Base-by-base conservation (phyloP, 75 land plant species). In the Selaginella moellendorffii region DNA sequence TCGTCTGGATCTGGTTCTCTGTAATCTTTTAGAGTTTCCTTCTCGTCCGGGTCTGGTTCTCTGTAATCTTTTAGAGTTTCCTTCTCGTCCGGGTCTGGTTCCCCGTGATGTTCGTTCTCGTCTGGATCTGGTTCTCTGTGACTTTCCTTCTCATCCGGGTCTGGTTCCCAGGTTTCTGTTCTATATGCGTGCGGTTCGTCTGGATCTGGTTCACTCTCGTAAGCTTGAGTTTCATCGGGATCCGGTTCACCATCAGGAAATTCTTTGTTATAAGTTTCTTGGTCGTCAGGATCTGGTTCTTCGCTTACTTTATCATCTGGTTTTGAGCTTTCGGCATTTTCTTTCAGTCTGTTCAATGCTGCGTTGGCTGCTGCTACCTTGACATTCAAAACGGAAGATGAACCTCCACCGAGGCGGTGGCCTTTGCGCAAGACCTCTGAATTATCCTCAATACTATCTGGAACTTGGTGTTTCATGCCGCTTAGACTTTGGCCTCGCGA, bases 351-450 rank as follows among this genome's bases (percentile, higher is more conserved):
- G 0, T 28, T 1, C 29, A 83, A 68, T 64, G 97, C 90, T 66
- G 97, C 97, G 28, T 66, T 72, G 14, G 83, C 87, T 27, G 97
- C 87, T 58, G 96, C 75, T 27, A 46, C 66, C 42, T 85, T 88
- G 24, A 86, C 80, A 77, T 62, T 66, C n/a, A n/a, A 30, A 2
- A 25, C 42, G 51, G 29, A 64, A 53, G 59, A 5, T 71, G 1
- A n/a, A n/a, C n/a, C n/a, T n/a, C 98, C 98, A 1, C 98, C 96
- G 71, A 89, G 85, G 64, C 83, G 85, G n/a, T 76, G 69, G 23
- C 56, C 36, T 64, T 21, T 25, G n/a, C n/a, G n/a, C 10, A 8
- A 21, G 18, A 18, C 31, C 23, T 26, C 10, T 30, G 76, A 80
- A 67, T 74, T 67, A 42, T 78, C 76, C 5, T 51, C 31, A 25